A percentile compares a stretch with the other conserved stretches of the same genome.
Conservation (phyloP, 2,329 filamentous ascomycete genomes). For the Paramyrothecium roridum region DNA sequence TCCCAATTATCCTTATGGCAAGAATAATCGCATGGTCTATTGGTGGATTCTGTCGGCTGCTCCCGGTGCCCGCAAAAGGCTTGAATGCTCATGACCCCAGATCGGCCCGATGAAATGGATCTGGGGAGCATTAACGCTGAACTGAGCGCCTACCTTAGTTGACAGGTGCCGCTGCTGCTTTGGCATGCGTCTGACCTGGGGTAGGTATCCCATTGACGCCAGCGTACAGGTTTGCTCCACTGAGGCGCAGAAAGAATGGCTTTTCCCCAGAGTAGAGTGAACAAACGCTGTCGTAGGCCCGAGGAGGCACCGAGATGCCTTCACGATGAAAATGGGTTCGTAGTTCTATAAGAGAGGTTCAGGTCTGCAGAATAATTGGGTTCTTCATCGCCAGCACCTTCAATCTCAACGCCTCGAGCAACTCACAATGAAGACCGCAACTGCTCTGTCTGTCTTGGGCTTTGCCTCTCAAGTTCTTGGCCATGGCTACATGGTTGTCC, state of each 20-base stretch:
- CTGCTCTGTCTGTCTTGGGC: neutral
- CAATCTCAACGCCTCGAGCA: neutral
- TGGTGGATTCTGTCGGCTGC: neutral
- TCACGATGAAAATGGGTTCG: neutral
- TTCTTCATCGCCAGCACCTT: neutral
- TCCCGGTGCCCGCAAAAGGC: neutral
- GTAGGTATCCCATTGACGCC: neutral
- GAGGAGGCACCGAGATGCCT: neutral
- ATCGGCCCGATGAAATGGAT: neutral
- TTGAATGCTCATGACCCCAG: neutral
- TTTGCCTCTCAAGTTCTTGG: neutral
- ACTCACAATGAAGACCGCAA: neutral
- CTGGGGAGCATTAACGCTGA: neutral
- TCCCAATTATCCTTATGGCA: neutral
- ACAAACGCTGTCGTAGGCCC: neutral
- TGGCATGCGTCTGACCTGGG: neutral
- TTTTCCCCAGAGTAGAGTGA: neutral
- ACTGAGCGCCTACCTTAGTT: neutral
- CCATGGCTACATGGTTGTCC: conserved; percentile 1
- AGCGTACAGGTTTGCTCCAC: neutral
- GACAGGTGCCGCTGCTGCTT: neutral
- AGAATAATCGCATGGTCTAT: neutral
- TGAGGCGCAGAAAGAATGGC: neutral
- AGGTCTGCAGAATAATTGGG: neutral
- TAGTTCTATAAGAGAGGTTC: neutral